Evolutionary conservation across 2,329 filamentous ascomycete genomes (phyloP).

Genomic region (Epichloe aotearoae): DNA sequence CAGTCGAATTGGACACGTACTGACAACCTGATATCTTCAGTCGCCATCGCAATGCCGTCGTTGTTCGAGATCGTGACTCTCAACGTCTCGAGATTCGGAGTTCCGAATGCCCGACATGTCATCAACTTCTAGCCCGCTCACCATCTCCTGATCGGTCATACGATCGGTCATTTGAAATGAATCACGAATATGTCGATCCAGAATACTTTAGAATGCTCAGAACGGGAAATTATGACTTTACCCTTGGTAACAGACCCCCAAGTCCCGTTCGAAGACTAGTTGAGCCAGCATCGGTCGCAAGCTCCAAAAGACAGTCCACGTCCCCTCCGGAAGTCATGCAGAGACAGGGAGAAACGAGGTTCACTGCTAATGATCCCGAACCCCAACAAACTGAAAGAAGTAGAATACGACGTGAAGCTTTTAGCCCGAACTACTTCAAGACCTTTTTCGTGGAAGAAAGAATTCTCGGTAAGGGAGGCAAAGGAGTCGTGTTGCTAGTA

Average conservation of each 20-base stretch:
- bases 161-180: slow-evolving; percentile 26
- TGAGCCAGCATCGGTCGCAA: slow-evolving; percentile 26
- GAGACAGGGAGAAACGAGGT: slow-evolving; percentile 26
- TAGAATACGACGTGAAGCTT: slow-evolving; percentile 73
- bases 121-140: slow-evolving; percentile 48
- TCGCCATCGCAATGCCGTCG: slow-evolving; percentile 83
- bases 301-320: slow-evolving; percentile 6
- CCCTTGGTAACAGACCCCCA: slow-evolving; percentile 32
- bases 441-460: slow-evolving; percentile 85
- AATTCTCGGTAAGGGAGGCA: slow-evolving; percentile 78
- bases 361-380: slow-evolving; percentile 39
- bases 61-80: slow-evolving; percentile 77
- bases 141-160: slow-evolving; percentile 35
- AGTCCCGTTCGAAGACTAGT: slow-evolving; percentile 43
- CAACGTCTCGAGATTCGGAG: slow-evolving; percentile 72
- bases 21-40: slow-evolving; percentile 30
- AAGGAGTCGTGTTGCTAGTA: slow-evolving; percentile 89
- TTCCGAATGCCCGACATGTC: slow-evolving; percentile 82
- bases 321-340: slow-evolving; percentile 12
- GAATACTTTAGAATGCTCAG: slow-evolving; percentile 93
- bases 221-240: slow-evolving; percentile 33
- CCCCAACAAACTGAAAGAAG: slow-evolving; percentile 37
- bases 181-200: slow-evolving; percentile 64
- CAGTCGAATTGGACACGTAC: neutral
- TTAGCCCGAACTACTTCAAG: slow-evolving; percentile 85